A percentile compares a stretch with the other conserved stretches of the same genome.
These are phyloP conservation scores for Rhynchosporium graminicola DNA, from an alignment of 2,329 filamentous ascomycete species.

Conservation along the genomic window DNA sequence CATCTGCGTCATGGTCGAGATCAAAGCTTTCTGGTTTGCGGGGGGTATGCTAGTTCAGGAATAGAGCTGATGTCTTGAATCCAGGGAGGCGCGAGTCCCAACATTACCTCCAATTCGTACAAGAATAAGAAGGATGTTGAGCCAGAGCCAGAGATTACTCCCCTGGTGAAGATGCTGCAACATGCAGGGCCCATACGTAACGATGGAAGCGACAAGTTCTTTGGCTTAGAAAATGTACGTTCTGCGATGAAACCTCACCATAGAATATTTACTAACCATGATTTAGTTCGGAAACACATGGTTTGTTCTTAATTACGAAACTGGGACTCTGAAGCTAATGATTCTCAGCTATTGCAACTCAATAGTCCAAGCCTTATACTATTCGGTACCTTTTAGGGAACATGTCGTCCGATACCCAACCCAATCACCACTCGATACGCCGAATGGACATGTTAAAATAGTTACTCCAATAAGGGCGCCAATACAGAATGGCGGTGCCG, in stretches of 20 bases:
- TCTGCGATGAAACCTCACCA: neutral
- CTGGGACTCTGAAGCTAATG: constrained; percentile 35
- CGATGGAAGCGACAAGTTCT: constrained; percentile 97
- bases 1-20: neutral
- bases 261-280: constrained; percentile 33
- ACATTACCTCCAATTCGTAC: constrained; percentile 28
- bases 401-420: constrained; percentile 89
- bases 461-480: constrained; percentile 58
- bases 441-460: constrained; percentile 61
- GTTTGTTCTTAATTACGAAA: constrained; percentile 50
- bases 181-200: constrained; percentile 77
- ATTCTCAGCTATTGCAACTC: constrained; percentile 89
- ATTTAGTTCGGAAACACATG: constrained; percentile 93
- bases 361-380: constrained; percentile 95
- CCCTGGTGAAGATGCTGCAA: constrained; percentile 73
- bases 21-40: neutral
- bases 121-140: constrained; percentile 40
- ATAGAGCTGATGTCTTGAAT: constrained; percentile 24
- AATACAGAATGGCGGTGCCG: constrained; percentile 47
- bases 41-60: neutral
- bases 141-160: constrained; percentile 55
- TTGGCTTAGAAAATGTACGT: constrained; percentile 95
- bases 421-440: constrained; percentile 66
- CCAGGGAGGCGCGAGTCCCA: constrained; percentile 31
- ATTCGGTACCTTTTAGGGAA: constrained; percentile 91